These are phyloP conservation scores for Fusarium fujikuroi DNA, from an alignment of 2,329 filamentous ascomycete species.

Conservation along the genomic window DNA sequence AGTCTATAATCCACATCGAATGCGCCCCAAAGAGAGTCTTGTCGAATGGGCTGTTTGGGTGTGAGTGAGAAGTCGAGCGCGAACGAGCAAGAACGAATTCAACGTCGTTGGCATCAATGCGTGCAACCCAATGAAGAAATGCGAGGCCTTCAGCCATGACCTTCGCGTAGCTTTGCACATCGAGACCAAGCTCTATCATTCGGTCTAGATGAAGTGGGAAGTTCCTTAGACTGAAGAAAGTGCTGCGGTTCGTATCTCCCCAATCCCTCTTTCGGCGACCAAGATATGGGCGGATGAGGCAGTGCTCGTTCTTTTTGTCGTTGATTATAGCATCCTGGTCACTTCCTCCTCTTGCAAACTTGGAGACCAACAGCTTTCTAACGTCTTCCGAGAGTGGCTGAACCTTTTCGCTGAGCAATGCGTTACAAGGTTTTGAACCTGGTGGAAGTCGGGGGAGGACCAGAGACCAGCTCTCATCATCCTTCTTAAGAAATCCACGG, in stretches of 20 bases:
- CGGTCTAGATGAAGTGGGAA: slow-evolving; percentile 62
- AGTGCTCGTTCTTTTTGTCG: slow-evolving; percentile 55
- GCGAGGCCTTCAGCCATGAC: slow-evolving; percentile 63
- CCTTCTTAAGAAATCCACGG: slow-evolving; percentile 1
- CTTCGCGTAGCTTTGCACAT: slow-evolving; percentile 49
- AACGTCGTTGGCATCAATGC: slow-evolving; percentile 63
- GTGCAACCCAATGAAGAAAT: slow-evolving; percentile 59
- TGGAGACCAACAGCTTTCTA: slow-evolving; percentile 31
- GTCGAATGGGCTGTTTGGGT: background rate
- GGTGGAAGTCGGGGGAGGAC: slow-evolving; percentile 37
- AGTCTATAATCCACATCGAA: slow-evolving; percentile 59
- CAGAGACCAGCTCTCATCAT: slow-evolving; percentile 18
- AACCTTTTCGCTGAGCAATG: slow-evolving; percentile 47
- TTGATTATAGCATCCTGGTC: background rate
- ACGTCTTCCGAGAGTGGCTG: slow-evolving; percentile 23
- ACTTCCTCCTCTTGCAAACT: slow-evolving; percentile 26
- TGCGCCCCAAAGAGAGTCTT: slow-evolving; percentile 46
- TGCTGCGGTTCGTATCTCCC: background rate
- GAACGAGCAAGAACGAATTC: slow-evolving; percentile 63
- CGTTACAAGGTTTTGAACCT: slow-evolving; percentile 39
- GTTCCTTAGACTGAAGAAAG: slow-evolving; percentile 58
- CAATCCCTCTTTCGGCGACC: slow-evolving; percentile 48
- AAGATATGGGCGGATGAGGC: slow-evolving; percentile 61
- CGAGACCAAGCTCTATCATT: slow-evolving; percentile 56
- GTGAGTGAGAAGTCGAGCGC: background rate